Evolutionary conservation across 2,329 filamentous ascomycete species (phyloP), one percentile per base, ranked within the genome.

Genomic region (Aureobasidium subglaciale): DNA sequence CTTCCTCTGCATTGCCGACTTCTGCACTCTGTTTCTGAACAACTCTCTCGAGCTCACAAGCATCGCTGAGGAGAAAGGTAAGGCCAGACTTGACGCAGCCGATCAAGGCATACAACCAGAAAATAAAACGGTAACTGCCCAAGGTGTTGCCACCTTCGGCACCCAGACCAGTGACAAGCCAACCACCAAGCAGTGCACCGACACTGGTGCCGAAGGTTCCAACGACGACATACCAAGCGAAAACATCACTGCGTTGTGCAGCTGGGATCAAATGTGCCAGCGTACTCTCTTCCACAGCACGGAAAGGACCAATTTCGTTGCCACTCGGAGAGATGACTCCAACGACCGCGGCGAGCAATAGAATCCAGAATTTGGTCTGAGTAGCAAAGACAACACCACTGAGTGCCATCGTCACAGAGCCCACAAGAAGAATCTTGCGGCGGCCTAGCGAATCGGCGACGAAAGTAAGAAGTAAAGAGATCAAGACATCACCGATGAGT

Each of bases 41-140:
- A 20, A 57, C 38, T 29, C 10, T 32, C 10, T 62, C 59, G 7
- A 58, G 64, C 60, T 76, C 74, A 56, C 73, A 75, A 11, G 59
- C 40, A 3, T 49, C 40, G 57, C 71, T 75, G 48, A 77, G 57
- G 8, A 70, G 62, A n/a, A 73, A 41, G 1, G 69, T 70, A 61
- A 73, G 60, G 2, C 64, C 25, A 3, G 67, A 67, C 56, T 75
- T 75, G 50, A 71, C 30, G 15, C 68, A 57, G 0, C 73, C 74
- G 4, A 75, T 64, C 2, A 63, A 61, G 2, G 71, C 72, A 58
- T 77, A 77, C 1, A 71, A 58, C 66, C 68, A 71, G 59, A 76
- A 77, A 2, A 75, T 63, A 0, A 68, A 58, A 2, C 70, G 68
- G 42, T 71, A 75, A 0, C 71, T 68, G 29, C 68, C 67, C 25